Evolutionary conservation across 2,329 filamentous ascomycete species (phyloP), one percentile per base, ranked within the genome.

Genomic region (Aphanocladium album): DNA sequence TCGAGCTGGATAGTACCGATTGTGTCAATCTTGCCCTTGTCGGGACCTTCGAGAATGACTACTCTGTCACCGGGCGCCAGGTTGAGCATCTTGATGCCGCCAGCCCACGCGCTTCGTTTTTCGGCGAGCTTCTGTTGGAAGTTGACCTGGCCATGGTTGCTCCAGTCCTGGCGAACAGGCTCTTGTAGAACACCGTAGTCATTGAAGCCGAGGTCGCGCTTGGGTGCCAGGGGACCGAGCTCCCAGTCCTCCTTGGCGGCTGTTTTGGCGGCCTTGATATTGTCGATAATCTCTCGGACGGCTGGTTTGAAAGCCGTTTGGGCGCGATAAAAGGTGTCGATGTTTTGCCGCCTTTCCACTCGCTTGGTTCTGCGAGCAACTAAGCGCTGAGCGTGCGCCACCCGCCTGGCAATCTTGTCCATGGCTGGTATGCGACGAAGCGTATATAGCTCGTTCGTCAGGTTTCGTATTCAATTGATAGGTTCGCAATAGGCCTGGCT

Each of bases 1-100:
- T 80, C 73, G 5, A 70, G 63, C 65, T 85, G 76, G 50, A 96
- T 77, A 1, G 77, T 72, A 62, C 72, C 73, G 49, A 98, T 84
- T n/a, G 78, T 77, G 55, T 90, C 90, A 74, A 99, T 95, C 77
- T 88, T 90, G 68, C 92, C 92, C 77, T 87, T 89, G 69, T 95
- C 89, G 39, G 82, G 83, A 9, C 93, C 93, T 63, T 88, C 85
- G 58, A 91, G 76, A 62, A 98, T 77, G 57, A 93, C 90, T 35
- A 97, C 92, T 62, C 95, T 76, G 7, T 77, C 74, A 5, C 74
- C 73, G 0, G 71, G 73, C 1, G 76, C 76, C 3, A 79, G 76
- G 74, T 72, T 74, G 43, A 77, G 75, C 62, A 76, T 73, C 49
- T 78, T 77, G 35, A 74, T 65, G 39, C 79, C 80, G 49, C 83